Percentiles rank a stretch among this genome's conserved stretches.
Evolutionary conservation across 495 filamentous ascomycete species (phyloP).

Genomic region (Penicillium herquei): DNA sequence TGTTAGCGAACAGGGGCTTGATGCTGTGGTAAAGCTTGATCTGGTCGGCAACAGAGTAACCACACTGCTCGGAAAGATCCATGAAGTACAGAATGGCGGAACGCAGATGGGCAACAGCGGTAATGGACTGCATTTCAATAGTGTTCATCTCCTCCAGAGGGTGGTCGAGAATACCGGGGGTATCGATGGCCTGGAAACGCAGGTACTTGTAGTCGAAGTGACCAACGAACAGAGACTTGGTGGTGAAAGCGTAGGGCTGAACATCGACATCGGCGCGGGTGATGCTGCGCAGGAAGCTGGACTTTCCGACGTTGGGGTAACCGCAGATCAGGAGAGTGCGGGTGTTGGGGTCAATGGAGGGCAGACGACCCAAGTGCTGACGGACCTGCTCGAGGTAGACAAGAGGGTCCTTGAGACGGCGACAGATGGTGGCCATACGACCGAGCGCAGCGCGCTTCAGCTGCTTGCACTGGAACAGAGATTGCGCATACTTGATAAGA

Average conservation of each 20-base stretch:
- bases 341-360: slow-evolving; percentile 96
- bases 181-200: slow-evolving; percentile 87
- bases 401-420: slow-evolving; percentile 88
- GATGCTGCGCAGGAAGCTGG: slow-evolving; percentile 86
- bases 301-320: slow-evolving; percentile 98
- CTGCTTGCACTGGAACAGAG: slow-evolving; percentile 93
- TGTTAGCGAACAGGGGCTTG: slow-evolving; percentile 94
- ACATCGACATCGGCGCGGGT: slow-evolving; percentile 96
- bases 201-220: slow-evolving; percentile 99
- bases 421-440: slow-evolving; percentile 95
- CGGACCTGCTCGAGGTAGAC: slow-evolving; percentile 96
- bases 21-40: slow-evolving; percentile 92
- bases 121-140: slow-evolving; percentile 98
- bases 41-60: slow-evolving; percentile 89
- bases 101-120: slow-evolving; percentile 92
- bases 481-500: slow-evolving; percentile 92
- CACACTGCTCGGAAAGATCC: slow-evolving; percentile 96
- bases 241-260: slow-evolving; percentile 98
- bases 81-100: slow-evolving; percentile 97
- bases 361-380: slow-evolving; percentile 94
- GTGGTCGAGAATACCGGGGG: slow-evolving; percentile 93
- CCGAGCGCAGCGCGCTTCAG: slow-evolving; percentile 86
- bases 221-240: slow-evolving; percentile 94
- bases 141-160: slow-evolving; percentile 99
- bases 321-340: slow-evolving; percentile 93